Evolutionary conservation across 768 basidiomycete species (phyloP), one percentile per base, ranked within the genome.

Genomic region (Lentinula boryana): DNA sequence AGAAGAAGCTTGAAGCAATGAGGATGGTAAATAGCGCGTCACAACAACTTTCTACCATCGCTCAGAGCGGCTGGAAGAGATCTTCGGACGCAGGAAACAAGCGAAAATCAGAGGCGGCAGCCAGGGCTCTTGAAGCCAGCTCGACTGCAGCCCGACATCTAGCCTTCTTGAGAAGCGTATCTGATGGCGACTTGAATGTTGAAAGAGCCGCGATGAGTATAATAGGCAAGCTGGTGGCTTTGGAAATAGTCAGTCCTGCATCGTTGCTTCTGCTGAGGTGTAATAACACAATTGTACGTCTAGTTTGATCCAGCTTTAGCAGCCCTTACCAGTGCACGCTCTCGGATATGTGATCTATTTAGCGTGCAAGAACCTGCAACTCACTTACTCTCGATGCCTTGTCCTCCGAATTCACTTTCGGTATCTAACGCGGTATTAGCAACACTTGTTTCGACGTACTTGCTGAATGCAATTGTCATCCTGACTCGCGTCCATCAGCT

Each of bases 171-270:
- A 75, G 90, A 54, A 68, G 67, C 35, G 56, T 81, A 18, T 73
- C 71, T 49, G 73, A 79, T 0, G 75, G 74, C 2, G 80, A 82
- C 63, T 15, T 89, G 8, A 86, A 92, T 63, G 78, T 91, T 5
- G 92, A 93, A 71, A 79, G 86, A 40, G 89, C 88, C 2, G 91
- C 87, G 1, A 79, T 79, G 54, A 86, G 85, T 61, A 72, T 92
- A 4, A 68, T 85, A 5, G 87, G 83, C 7, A 91, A 91, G 69
- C 70, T 93, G 1, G 75, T 91, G 27, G 66, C 78, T 23, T 68
- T 93, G 53, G 88, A 90, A 64, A 75, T 91, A 84, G 91, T 93
- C 67, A 56, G 90, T 78, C 27, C 40, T 51, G 33, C 21, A 31
- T 35, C 21, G 27, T 15, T 38, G 36, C 53, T 40, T 18, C 62